A percentile compares a stretch with the other conserved stretches of the same genome.
Conservation (phyloP, 352 stramenopile genomes). For the Elongisporangium senticosum region DNA sequence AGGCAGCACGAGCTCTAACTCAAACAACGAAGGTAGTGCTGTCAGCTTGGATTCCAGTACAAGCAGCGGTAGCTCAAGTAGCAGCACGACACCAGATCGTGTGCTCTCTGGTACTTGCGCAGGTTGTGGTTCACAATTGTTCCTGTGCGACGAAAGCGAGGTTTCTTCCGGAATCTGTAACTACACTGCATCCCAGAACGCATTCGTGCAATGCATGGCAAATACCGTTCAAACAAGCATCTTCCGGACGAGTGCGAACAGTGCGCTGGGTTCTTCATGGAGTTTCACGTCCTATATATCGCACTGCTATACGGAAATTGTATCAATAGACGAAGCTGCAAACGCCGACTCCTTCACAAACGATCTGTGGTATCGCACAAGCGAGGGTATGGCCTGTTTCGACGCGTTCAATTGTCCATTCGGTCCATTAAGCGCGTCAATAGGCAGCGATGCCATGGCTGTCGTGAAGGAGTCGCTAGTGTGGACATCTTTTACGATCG, state of each 20-base stretch:
- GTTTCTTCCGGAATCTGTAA: conserved; percentile 8
- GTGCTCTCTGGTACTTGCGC: conserved; percentile 5
- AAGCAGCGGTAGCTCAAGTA: background rate
- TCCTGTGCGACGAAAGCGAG: background rate
- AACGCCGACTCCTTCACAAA: conserved; percentile 1
- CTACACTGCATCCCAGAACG: conserved; percentile 1
- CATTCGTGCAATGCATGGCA: conserved; percentile 2
- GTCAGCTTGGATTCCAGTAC: background rate
- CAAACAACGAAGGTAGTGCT: too few relatives aligned
- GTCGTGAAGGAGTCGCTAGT: conserved; percentile 2
- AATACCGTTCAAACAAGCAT: background rate
- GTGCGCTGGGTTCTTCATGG: background rate
- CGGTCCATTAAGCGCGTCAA: conserved; percentile 8
- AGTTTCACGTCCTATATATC: background rate
- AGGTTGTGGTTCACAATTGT: conserved; percentile 3
- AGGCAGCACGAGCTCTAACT: background rate
- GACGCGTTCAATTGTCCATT: conserved; percentile 15
- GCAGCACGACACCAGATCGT: background rate
- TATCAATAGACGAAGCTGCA: background rate
- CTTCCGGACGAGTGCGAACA: background rate
- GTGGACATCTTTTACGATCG: conserved; percentile 6
- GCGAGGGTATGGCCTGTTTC: conserved; percentile 15
- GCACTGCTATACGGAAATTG: background rate
- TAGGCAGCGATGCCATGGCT: conserved; percentile 13
- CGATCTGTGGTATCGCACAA: conserved; percentile 16